A percentile compares a stretch with the other conserved stretches of the same genome.
These are phyloP conservation scores for Penicillium sp. DNA, from an alignment of 2,329 filamentous ascomycete genomes.

Conservation along the genomic window DNA sequence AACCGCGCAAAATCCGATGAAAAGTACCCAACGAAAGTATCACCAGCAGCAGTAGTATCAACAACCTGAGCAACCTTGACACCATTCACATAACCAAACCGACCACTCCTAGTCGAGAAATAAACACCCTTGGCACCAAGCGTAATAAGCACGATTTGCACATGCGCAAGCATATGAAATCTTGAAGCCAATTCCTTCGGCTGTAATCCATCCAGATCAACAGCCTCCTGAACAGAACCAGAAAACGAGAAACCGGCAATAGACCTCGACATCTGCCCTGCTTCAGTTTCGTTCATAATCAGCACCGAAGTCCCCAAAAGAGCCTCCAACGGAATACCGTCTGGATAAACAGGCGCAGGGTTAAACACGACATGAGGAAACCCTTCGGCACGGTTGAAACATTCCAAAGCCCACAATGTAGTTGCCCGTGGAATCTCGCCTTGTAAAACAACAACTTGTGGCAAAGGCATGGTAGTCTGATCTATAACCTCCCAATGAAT, in stretches of 20 bases:
- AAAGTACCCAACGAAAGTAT: constrained; percentile 25
- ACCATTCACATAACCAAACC: constrained; percentile 12
- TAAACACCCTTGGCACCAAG: constrained; percentile 25
- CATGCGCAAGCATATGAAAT: constrained; percentile 17
- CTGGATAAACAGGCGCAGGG: constrained; percentile 76
- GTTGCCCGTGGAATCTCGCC: constrained; percentile 23
- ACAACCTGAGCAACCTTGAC: constrained; percentile 21
- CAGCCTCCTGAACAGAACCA: constrained; percentile 3
- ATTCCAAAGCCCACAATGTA: constrained; percentile 16
- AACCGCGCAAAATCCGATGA: constrained; percentile 19
- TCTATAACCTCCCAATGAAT: constrained; percentile 25
- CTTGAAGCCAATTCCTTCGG: constrained; percentile 16
- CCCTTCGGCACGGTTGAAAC: constrained; percentile 14
- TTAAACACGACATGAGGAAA: constrained; percentile 66
- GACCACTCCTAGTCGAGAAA: constrained; percentile 19
- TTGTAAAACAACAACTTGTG: constrained; percentile 19
- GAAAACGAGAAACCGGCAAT: constrained; percentile 18
- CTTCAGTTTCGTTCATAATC: constrained; percentile 27
- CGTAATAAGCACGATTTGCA: constrained; percentile 23
- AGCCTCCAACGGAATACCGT: constrained; percentile 53
- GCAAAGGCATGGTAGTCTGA: neutral
- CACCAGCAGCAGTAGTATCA: constrained; percentile 24
- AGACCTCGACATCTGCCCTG: constrained; percentile 25
- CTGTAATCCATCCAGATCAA: constrained; percentile 5
- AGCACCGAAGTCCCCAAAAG: constrained; percentile 17